These are phyloP conservation scores for Boletus pseudopeckii DNA, from an alignment of 768 basidiomycete species.

Conservation along the genomic window DNA sequence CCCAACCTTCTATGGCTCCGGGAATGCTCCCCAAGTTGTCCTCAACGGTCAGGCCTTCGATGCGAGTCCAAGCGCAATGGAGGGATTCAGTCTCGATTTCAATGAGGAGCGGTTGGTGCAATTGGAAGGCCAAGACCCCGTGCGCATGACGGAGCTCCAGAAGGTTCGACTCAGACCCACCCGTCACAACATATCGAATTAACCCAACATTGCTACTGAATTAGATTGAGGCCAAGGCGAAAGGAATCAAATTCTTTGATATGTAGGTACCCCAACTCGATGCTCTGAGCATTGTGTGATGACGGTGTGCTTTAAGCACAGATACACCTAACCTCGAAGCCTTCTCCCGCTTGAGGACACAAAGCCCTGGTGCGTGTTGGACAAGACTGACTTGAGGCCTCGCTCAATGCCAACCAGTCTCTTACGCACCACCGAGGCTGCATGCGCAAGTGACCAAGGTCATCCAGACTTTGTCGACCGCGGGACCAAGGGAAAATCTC, in stretches of 20 bases:
- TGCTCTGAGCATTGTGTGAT: not conserved
- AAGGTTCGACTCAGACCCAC: conserved; percentile 49
- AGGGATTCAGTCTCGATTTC: conserved; percentile 70
- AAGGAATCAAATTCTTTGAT: conserved; percentile 83
- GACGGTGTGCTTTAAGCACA: conserved; percentile 47
- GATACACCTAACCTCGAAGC: conserved; percentile 63
- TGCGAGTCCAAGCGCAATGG: conserved; percentile 11
- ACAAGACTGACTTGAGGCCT: not conserved
- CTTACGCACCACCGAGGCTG: conserved; percentile 58
- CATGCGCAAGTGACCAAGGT: conserved; percentile 58
- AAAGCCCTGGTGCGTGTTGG: conserved; percentile 37
- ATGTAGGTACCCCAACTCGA: conserved; percentile 46
- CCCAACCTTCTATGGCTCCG: conserved; percentile 3
- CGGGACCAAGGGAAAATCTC: conserved; percentile 63
- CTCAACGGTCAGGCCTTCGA: conserved; percentile 29
- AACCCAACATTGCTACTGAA: not conserved
- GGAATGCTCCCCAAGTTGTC: conserved; percentile 18
- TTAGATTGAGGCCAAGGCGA: conserved; percentile 74
- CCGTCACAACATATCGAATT: not conserved
- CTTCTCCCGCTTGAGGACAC: conserved; percentile 35
- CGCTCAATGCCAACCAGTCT: conserved; percentile 33
- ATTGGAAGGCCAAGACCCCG: conserved; percentile 62
- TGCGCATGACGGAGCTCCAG: conserved; percentile 86
- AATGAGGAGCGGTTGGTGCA: conserved; percentile 71
- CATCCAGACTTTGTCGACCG: conserved; percentile 61